Base-by-base conservation (phyloP, 345 rosid genomes). In the Acer campestre region DNA sequence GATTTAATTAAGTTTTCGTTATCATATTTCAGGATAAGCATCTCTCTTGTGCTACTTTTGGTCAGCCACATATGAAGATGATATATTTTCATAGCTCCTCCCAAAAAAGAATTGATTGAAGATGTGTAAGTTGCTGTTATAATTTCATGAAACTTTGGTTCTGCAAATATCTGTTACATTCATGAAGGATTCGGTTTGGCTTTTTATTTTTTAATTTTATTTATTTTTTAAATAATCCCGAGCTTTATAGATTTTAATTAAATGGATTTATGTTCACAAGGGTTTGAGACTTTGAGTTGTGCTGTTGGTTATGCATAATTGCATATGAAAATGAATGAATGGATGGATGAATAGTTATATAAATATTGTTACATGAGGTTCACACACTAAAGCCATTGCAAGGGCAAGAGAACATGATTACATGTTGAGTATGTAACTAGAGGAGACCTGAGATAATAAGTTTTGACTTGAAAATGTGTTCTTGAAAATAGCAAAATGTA, bases 61-160 rank as follows among this genome's bases (percentile, higher is more conserved):
- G 29, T 59, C 68, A 46, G 70, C 70, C n/a, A 38, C 25, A 23
- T 70, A 46, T 66, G 49, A 68, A 75, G 79, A 61, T 72, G 61
- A 61, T 69, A 61, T 69, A 71, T 38, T 75, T 10, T 44, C 20
- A 18, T 65, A 67, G 61, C 78, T 76, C 70, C 72, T 66, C 63
- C 61, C 20, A 13, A 11, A 44, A 53, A 42, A n/a, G 20, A 66
- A 73, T 63, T 53, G 31, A 10, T 68, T 72, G 48, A 79, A 53
- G 63, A 79, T 61, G 10, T 68, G 84, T 79, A 65, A 80, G 86
- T 78, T 23, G 64, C 46, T 9, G 2, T 42, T 42, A 2, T 35
- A 53, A 53, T 56, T 20, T 58, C 8, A 20, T 14, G 58, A 38
- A 29, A 7, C 10, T 6, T 64, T 11, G 16, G 7, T 31, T 31